Evolutionary conservation across 306 rosid species (phyloP).

Genomic region (Senna tora): DNA sequence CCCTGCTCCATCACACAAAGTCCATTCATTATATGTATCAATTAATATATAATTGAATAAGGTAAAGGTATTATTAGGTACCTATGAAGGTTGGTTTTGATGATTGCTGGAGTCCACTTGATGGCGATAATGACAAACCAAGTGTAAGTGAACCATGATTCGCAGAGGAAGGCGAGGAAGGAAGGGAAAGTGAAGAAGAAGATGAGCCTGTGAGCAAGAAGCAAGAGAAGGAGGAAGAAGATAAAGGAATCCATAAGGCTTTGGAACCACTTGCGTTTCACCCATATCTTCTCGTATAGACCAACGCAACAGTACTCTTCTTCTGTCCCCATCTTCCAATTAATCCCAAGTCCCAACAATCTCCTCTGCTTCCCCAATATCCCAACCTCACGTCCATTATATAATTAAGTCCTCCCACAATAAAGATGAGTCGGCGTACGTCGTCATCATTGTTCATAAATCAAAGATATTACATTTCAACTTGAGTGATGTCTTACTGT

Average conservation of each 20-base stretch:
- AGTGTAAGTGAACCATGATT: slow-evolving; percentile 60
- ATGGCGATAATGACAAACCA: slow-evolving; percentile 43
- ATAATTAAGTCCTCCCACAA: too few species aligned
- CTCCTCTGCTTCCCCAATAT: too few species aligned
- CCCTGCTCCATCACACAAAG: slow-evolving; percentile 37
- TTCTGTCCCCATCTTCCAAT: too few species aligned
- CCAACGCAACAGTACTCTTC: too few species aligned
- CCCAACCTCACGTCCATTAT: too few species aligned
- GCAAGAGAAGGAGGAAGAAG: slow-evolving; percentile 46
- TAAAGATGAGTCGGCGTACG: too few species aligned
- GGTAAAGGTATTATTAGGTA: too few species aligned
- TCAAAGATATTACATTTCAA: too few species aligned
- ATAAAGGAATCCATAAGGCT: slow-evolving; percentile 40
- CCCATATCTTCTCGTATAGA: slow-evolving; percentile 37
- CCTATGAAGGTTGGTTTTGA: slow-evolving; percentile 51
- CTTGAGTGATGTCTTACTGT: too few species aligned
- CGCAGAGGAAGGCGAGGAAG: slow-evolving; percentile 63
- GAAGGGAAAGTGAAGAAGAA: slow-evolving; percentile 43
- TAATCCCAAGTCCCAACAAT: too few species aligned
- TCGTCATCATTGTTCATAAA: too few species aligned
- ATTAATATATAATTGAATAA: too few species aligned
- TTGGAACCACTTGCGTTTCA: slow-evolving; percentile 6
- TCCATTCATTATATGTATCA: background rate
- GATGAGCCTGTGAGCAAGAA: slow-evolving; percentile 49
- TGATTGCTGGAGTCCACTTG: slow-evolving; percentile 56